Percentiles rank a stretch among this genome's conserved stretches.
phyloP scores from a whole-genome alignment of 192 early-diverging fungal species.

The Piromyces finnis region DNA sequence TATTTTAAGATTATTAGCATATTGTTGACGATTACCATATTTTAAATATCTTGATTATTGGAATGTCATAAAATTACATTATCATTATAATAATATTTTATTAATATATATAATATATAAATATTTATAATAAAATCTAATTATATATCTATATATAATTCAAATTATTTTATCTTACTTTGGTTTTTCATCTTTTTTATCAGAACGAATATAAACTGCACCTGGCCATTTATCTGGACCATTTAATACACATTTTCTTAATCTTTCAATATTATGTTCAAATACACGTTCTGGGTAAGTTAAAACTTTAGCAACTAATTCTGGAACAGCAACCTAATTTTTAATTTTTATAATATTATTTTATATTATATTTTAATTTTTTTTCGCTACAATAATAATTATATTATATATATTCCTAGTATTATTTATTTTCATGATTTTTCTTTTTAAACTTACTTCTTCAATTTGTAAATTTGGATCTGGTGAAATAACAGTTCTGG shows the following conservation, averaged over 20 bases:
- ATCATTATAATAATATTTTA: constrained; percentile 1
- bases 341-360: no score
- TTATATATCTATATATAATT: no score
- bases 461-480: constrained; percentile 98
- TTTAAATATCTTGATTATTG: constrained; percentile 35
- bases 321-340: constrained; percentile 64
- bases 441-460: constrained; percentile 25
- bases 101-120: no score
- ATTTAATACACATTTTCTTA: constrained; percentile 59
- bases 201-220: constrained; percentile 54
- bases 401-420: no score
- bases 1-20: constrained; percentile 53
- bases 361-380: no score
- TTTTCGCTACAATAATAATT: no score
- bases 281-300: constrained; percentile 96
- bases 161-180: no score
- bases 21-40: constrained; percentile 44
- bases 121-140: no score
- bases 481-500: constrained; percentile 95
- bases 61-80: no score
- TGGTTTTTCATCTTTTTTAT: constrained; percentile 15
- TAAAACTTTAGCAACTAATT: constrained; percentile 70
- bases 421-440: no score
- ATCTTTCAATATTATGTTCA: constrained; percentile 60
- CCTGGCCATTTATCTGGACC: constrained; percentile 84